Evolutionary conservation across 768 basidiomycete species (phyloP), one percentile per base, ranked within the genome.

Genomic region (Russula ochroleuca): DNA sequence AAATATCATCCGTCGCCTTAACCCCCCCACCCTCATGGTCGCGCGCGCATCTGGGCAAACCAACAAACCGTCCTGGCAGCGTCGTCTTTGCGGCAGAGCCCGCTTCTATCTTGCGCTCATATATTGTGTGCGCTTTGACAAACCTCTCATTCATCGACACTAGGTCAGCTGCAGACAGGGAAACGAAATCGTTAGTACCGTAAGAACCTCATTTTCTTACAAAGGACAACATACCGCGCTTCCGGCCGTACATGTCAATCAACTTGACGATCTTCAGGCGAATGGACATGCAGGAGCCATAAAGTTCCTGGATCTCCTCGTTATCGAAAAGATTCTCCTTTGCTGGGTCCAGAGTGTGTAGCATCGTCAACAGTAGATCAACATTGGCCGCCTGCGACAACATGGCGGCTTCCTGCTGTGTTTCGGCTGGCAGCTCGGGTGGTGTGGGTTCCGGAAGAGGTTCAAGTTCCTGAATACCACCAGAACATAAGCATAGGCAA

Each of bases 201-300:
- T 33, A 4, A 53, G 61, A 41, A 15, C 55, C 66, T 19, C 51
- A 23, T n/a, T 3, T n/a, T 41, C 5, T 33, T 21, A 35, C 47
- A 6, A 58, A 57, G 19, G n/a, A 37, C 35, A 33, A 37, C 75
- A 59, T 59, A 83, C 80, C 82, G 75, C 94, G 81, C 77, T 98
- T 97, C 78, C 96, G 94, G 69, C 89, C 93, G 72, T 98, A 98
- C 78, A 94, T 96, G 73, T 97, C 94, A 67, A 98, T 97, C 58
- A 98, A 75, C 71, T 94, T 94, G 65, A 97, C 94, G 67, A 98
- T 96, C 80, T 94, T 95, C 9, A 94, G 94, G 50, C 95, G 82
- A 45, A 97, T 75, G 3, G 87, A 82, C 87, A 98, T 94, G 70
- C 89, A 88, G 25, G 86, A 85, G 48, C 94, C 84, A 75, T 98